A percentile compares a stretch with the other conserved stretches of the same genome.
Conservation (phyloP, 345 rosid species). For the Heritiera littoralis region DNA sequence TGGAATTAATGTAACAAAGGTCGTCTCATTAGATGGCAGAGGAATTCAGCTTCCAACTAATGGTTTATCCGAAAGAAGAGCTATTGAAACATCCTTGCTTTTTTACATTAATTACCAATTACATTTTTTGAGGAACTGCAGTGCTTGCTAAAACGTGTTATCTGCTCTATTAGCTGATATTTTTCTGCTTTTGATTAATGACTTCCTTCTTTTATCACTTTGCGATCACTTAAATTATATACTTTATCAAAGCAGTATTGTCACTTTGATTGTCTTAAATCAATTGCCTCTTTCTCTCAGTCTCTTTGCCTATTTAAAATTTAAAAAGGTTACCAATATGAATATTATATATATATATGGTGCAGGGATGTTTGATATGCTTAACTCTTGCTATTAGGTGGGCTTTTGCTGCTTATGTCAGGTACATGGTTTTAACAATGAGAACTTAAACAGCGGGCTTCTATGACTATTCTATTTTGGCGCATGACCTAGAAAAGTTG, state of each 20-base stretch:
- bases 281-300: too few species aligned
- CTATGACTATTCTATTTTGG: constrained; percentile 11
- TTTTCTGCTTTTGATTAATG: not conserved
- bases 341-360: too few species aligned
- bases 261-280: too few species aligned
- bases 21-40: too few species aligned
- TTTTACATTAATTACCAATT: not conserved
- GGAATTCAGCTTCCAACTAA: not conserved
- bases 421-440: constrained; percentile 45
- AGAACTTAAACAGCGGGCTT: not conserved
- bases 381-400: too few species aligned
- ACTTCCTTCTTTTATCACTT: not conserved
- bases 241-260: too few species aligned
- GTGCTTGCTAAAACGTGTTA: not conserved
- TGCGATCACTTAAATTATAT: too few species aligned
- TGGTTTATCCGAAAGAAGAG: not conserved
- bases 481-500: constrained; percentile 21
- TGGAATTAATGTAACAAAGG: too few species aligned
- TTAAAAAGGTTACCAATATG: too few species aligned
- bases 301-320: too few species aligned
- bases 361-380: too few species aligned
- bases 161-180: not conserved
- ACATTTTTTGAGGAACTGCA: not conserved
- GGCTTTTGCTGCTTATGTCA: constrained; percentile 70
- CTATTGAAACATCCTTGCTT: not conserved